Conservation (phyloP, 169 alveolate species). For the Babesia bovis region DNA sequence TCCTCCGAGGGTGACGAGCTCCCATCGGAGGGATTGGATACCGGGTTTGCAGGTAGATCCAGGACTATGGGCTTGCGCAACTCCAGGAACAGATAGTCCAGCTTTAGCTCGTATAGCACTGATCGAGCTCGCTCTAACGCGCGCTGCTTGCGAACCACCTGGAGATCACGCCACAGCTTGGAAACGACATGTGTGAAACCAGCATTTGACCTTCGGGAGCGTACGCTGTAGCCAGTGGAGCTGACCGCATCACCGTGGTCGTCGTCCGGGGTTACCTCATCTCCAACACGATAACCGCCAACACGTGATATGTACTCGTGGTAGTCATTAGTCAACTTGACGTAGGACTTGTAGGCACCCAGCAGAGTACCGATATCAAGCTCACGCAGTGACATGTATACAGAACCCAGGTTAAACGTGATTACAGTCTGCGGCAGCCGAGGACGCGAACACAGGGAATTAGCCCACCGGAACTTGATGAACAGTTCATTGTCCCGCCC, state of each 20-base stretch:
- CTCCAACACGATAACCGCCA: background rate
- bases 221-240: background rate
- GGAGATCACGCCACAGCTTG: slow-evolving; percentile 15
- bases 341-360: slow-evolving; percentile 22
- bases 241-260: no score
- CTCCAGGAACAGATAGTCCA: slow-evolving; percentile 32
- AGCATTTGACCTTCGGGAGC: background rate
- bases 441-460: background rate
- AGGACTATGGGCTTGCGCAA: slow-evolving; percentile 10
- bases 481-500: slow-evolving; percentile 22
- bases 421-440: slow-evolving; percentile 20
- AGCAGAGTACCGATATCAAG: slow-evolving; percentile 36
- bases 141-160: background rate
- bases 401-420: slow-evolving; percentile 26
- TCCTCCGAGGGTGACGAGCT: background rate
- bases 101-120: slow-evolving; percentile 5
- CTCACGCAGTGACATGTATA: slow-evolving; percentile 54
- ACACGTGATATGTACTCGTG: slow-evolving; percentile 8
- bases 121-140: background rate
- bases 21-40: background rate
- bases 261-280: background rate
- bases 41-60: background rate
- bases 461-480: slow-evolving; percentile 24
- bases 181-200: slow-evolving; percentile 20
- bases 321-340: slow-evolving; percentile 25